Evolutionary conservation across 768 basidiomycete species (phyloP).

Genomic region (Lactifluus volemus): DNA sequence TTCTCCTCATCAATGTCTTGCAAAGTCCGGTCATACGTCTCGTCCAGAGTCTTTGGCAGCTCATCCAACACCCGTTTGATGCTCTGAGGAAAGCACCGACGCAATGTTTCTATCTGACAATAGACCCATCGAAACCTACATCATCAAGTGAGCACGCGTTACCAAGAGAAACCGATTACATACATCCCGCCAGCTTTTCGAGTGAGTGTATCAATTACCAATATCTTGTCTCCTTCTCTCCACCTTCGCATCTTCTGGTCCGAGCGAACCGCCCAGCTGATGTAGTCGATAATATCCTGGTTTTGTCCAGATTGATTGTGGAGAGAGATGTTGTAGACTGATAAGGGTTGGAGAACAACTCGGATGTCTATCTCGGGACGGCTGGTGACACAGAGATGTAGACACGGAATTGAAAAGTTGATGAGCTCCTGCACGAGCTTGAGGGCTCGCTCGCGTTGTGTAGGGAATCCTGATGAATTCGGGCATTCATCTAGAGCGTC

Average conservation of each 20-base stretch:
- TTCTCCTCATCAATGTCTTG: too few relatives aligned
- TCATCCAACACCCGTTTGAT: too few relatives aligned
- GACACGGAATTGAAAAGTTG: not conserved
- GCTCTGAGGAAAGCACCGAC: too few relatives aligned
- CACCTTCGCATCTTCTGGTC: not conserved
- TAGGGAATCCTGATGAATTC: too few relatives aligned
- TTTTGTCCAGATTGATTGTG: too few relatives aligned
- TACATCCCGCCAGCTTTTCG: not conserved
- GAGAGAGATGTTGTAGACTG: not conserved
- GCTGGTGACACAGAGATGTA: not conserved
- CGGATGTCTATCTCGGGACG: not conserved
- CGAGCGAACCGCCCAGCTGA: not conserved
- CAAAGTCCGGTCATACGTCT: too few relatives aligned
- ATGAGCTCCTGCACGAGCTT: not conserved
- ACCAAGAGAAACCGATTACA: not conserved
- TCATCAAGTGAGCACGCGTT: not conserved
- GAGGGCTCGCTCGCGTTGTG: not conserved
- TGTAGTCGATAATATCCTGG: not conserved
- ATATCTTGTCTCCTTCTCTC: not conserved
- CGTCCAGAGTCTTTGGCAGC: too few relatives aligned
- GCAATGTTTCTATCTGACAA: too few relatives aligned
- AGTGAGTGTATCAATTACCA: not conserved
- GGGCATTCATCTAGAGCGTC: not conserved
- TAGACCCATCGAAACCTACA: not conserved
- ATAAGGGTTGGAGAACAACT: not conserved